phyloP scores from a whole-genome alignment of 1,284 basidiomycete species.

The Inonotus obliquus region DNA sequence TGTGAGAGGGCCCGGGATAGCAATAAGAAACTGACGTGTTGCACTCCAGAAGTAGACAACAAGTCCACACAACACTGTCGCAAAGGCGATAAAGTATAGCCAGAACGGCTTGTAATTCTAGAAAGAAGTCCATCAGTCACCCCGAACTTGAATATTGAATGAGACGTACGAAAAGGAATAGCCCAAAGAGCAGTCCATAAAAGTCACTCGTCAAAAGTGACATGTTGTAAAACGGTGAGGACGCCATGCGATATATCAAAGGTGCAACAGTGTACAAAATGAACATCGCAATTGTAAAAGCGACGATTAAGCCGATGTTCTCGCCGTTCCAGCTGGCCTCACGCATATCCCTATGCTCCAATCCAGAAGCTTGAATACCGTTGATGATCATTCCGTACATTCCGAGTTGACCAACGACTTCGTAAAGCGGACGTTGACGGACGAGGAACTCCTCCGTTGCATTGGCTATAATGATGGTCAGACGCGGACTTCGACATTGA shows the following conservation, averaged over 20 bases:
- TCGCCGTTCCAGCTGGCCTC: conserved; percentile 64
- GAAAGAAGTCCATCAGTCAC: conserved; percentile 1
- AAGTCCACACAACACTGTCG: conserved; percentile 63
- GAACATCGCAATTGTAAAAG: conserved; percentile 76
- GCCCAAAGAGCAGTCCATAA: conserved; percentile 78
- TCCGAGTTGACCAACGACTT: conserved; percentile 81
- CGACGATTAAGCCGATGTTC: conserved; percentile 67
- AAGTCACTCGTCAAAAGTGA: conserved; percentile 81
- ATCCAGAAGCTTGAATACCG: conserved; percentile 66
- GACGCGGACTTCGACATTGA: neutral
- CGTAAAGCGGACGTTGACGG: conserved; percentile 72
- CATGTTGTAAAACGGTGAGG: conserved; percentile 80
- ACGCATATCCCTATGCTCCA: conserved; percentile 68
- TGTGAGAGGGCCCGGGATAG: too few species aligned
- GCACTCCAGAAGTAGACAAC: conserved; percentile 80
- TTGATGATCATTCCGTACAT: conserved; percentile 81
- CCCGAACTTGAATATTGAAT: conserved; percentile 25
- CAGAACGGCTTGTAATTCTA: conserved; percentile 78
- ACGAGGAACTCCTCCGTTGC: conserved; percentile 86
- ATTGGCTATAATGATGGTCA: conserved; percentile 48
- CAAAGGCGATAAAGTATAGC: conserved; percentile 78
- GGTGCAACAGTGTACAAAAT: conserved; percentile 82
- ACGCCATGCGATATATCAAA: conserved; percentile 78
- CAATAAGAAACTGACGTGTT: conserved; percentile 41
- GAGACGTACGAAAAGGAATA: conserved; percentile 34